Evolutionary conservation across 495 filamentous ascomycete genomes (phyloP), one percentile per base, ranked within the genome.

Genomic region (Parachaetomium inaequale): DNA sequence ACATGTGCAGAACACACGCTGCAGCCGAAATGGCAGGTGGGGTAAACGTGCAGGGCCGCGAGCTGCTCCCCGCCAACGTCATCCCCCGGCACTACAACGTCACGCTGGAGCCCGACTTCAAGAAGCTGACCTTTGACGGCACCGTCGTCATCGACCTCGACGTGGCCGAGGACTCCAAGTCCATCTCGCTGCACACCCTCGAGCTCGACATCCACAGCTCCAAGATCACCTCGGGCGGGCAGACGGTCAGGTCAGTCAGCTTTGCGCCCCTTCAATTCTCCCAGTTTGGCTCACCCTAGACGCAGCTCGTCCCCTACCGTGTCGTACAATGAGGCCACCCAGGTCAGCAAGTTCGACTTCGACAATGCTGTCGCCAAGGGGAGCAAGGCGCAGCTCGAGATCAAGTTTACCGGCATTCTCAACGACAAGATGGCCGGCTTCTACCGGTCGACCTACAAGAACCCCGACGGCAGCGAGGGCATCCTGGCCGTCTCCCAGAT

Each of bases 351-450:
- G 63, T 76, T 90, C 67, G 77, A 78, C 43, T 88, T 91, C 70
- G 78, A 82, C 63, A 77, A 86, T 68, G 76, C 74, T 40, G 70
- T 90, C 61, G 68, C 81, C 5, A 83, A 79, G 63, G 86, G 86
- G 17, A 75, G 71, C 59, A 87, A 85, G 72, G 84, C 84, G 23
- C 82, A 83, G 72, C 75, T 92, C 31, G 82, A 83, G 66, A 82
- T 87, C 70, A 85, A 81, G 68, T 92, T 86, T 72, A 82, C 80
- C 12, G 88, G 88, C 50, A 75, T 77, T 45, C 76, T 92, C 49
- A 91, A 91, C 75, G 86, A 92, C 75, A 88, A 88, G 72, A 89
- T 91, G 87, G 88, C 88, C 61, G 88, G 88, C 55, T 91, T 92
- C 80, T 92, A 91, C 75, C 81, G 88, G 21, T 90, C 88, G 17